phyloP scores from a whole-genome alignment of 179 eudicot genomes.

The Beta lomatogona region DNA sequence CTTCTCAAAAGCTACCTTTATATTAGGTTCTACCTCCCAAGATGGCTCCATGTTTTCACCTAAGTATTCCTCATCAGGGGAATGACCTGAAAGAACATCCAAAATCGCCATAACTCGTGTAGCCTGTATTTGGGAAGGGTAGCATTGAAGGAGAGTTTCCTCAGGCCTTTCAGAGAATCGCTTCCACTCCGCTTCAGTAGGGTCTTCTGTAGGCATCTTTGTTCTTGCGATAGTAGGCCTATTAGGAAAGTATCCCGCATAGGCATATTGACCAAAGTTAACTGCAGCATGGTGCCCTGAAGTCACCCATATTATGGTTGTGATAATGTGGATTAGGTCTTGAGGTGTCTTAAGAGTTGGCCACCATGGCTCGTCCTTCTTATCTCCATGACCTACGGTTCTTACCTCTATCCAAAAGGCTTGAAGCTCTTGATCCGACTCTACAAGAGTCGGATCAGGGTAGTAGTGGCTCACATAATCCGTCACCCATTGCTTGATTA shows the following conservation, averaged over 20 bases:
- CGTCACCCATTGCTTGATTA: conserved; percentile 61
- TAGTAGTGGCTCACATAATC: conserved; percentile 65
- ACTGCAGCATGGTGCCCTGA: conserved; percentile 80
- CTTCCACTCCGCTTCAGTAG: conserved; percentile 37
- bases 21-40: conserved; percentile 40
- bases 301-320: conserved; percentile 69
- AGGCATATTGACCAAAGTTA: conserved; percentile 69
- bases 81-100: conserved; percentile 61
- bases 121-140: conserved; percentile 67
- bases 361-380: conserved; percentile 81
- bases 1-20: conserved; percentile 53
- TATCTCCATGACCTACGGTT: conserved; percentile 68
- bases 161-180: conserved; percentile 49
- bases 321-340: conserved; percentile 48
- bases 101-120: conserved; percentile 55
- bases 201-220: conserved; percentile 67
- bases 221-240: conserved; percentile 55
- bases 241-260: conserved; percentile 66
- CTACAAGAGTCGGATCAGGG: conserved; percentile 34
- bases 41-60: conserved; percentile 26
- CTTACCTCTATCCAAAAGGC: conserved; percentile 69
- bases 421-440: conserved; percentile 60
- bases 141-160: conserved; percentile 31
- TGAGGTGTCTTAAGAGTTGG: conserved; percentile 48
- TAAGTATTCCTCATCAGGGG: conserved; percentile 35